Percentiles rank a stretch among this genome's conserved stretches.
Evolutionary conservation across 805 yeast species (phyloP).

Genomic region (Groenewaldozyma tartarivorans): DNA sequence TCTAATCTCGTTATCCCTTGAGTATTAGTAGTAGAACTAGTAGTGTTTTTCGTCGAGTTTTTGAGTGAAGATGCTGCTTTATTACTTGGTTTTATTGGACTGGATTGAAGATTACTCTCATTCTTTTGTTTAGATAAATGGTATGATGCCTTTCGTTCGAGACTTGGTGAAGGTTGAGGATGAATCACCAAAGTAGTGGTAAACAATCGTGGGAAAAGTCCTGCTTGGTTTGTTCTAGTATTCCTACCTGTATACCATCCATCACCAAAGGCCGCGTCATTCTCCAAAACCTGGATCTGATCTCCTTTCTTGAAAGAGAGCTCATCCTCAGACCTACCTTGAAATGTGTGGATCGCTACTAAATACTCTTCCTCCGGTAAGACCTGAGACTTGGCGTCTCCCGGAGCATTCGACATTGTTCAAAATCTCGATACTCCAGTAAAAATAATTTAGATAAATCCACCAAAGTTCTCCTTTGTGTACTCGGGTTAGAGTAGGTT

Average conservation of each 20-base stretch:
- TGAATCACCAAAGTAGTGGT: constrained; percentile 37
- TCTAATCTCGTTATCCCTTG: background rate
- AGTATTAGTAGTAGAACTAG: background rate
- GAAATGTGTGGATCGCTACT: constrained; percentile 62
- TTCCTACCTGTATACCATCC: constrained; percentile 95
- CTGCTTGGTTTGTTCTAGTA: constrained; percentile 60
- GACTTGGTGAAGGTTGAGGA: background rate
- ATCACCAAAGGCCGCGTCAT: constrained; percentile 87
- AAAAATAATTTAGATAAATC: too few species aligned
- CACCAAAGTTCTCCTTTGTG: too few species aligned
- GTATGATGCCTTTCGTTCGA: background rate
- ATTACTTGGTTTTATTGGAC: constrained; percentile 1
- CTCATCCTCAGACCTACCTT: constrained; percentile 85
- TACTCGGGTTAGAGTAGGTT: too few species aligned
- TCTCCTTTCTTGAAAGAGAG: constrained; percentile 74
- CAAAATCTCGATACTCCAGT: too few species aligned
- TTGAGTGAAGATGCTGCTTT: constrained; percentile 4
- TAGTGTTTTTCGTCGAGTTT: too few species aligned
- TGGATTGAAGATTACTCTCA: background rate
- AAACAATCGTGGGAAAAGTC: constrained; percentile 84
- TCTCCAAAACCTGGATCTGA: constrained; percentile 78
- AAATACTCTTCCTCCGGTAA: constrained; percentile 10
- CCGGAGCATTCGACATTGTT: too few species aligned
- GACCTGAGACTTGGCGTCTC: too few species aligned
- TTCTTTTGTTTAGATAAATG: background rate